Base-by-base conservation (phyloP, 148 eudicot species). In the Silene uniflora region DNA sequence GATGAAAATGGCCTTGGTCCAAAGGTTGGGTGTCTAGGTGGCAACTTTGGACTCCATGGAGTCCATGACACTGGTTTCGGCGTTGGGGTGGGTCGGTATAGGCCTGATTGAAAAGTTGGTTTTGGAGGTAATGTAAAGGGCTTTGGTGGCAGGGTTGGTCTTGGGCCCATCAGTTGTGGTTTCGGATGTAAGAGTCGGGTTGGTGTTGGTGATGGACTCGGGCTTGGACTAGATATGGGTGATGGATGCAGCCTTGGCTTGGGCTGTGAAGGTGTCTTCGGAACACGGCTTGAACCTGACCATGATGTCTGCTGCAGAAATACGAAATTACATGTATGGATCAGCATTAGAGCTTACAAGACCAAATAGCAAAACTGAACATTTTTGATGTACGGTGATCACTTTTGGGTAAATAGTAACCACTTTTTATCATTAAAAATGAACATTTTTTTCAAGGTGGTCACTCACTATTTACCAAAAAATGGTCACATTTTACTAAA, bases 281-380 rank as follows among this genome's bases (percentile, higher is more conserved):
- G 52, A 17, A 18, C 63, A 14, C 16, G 22, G 22, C 73, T 69
- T 32, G 63, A 19, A 7, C 54, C 13, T 69, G 63, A 10, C 59
- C 19, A 10, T 79, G 75, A 63, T 22, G 19, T 80, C 39, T 70
- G 66, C 78, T 80, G 62, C 75, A 80, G 25, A 29, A 19, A n/a
- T n/a, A n/a, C n/a, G n/a, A n/a, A n/a, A 39, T 18, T 24, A 27
- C 44, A 39, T 0, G 2, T 8, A 55, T 18, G 23, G 5, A 21
- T 27, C n/a, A 58, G 19, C 24, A 58, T 27, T 10, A 23, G 3
- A 24, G 32, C 39, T 16, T 27, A 27, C 0, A n/a, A n/a, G 12
- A 60, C 10, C 7, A 60, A 60, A 8, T 60, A 60, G 19, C 1
- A 19, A 60, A 60, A n/a, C n/a, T n/a, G n/a, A n/a, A n/a, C n/a